Evolutionary conservation across 1,284 basidiomycete species (phyloP).

Genomic region (Heliocybe sulcata): DNA sequence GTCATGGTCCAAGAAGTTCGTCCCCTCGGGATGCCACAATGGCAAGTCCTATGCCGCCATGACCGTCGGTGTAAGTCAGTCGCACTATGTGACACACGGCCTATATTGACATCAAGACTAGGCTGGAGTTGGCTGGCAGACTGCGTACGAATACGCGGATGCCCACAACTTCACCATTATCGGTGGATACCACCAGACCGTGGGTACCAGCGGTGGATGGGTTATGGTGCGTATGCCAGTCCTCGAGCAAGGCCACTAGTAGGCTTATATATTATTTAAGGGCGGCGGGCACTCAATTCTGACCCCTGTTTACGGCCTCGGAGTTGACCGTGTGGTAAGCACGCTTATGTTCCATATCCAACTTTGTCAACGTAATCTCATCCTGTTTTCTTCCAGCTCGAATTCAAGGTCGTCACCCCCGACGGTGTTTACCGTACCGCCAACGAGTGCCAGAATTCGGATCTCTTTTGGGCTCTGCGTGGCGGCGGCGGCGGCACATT

Average conservation of each 20-base stretch:
- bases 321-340: slow-evolving; percentile 16
- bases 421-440: slow-evolving; percentile 25
- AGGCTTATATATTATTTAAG: slow-evolving; percentile 5
- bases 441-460: slow-evolving; percentile 26
- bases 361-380: background rate
- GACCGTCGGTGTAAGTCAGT: slow-evolving; percentile 5
- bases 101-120: slow-evolving; percentile 8
- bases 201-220: slow-evolving; percentile 21
- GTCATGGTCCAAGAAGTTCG: slow-evolving; percentile 3
- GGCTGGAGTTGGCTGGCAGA: slow-evolving; percentile 34
- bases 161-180: slow-evolving; percentile 21
- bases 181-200: slow-evolving; percentile 18
- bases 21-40: slow-evolving; percentile 5
- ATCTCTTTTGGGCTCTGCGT: slow-evolving; percentile 44
- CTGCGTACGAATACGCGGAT: slow-evolving; percentile 26
- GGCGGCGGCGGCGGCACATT: slow-evolving; percentile 42
- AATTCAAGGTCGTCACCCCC: slow-evolving; percentile 31
- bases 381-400: slow-evolving; percentile 16
- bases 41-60: background rate
- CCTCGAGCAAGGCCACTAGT: background rate
- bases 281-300: slow-evolving; percentile 18
- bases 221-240: slow-evolving; percentile 4
- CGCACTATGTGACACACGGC: background rate
- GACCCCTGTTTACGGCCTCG: slow-evolving; percentile 15
- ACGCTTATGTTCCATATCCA: background rate